Evolutionary conservation across 441 rosid species (phyloP).

Genomic region (Sinapis alba): DNA sequence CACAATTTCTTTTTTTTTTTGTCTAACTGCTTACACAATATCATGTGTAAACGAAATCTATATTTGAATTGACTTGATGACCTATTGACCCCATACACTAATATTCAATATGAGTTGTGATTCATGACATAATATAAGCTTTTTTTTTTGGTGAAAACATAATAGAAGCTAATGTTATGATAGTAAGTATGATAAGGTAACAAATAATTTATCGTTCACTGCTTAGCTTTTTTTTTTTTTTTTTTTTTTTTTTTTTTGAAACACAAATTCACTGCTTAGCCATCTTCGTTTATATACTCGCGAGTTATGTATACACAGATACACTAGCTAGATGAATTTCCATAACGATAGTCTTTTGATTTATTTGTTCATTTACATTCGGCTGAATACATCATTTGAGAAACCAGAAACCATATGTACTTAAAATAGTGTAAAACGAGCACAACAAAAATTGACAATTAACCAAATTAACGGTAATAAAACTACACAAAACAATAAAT

Average conservation of each 20-base stretch:
- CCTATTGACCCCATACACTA: neutral
- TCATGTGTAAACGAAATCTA: neutral
- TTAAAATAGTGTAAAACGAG: neutral
- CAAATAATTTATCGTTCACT: neutral
- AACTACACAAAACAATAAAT: too few species aligned
- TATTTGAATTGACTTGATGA: constrained; percentile 3
- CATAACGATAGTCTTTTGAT: neutral
- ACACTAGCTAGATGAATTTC: neutral
- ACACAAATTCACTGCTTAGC: neutral
- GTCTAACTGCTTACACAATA: neutral
- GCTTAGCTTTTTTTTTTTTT: too few species aligned
- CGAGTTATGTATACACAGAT: neutral
- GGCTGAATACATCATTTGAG: neutral
- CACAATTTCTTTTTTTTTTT: too few species aligned
- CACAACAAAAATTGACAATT: neutral
- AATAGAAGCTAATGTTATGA: neutral
- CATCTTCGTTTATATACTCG: neutral
- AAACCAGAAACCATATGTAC: neutral
- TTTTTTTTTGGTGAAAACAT: too few species aligned
- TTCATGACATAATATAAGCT: neutral
- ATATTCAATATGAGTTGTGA: neutral
- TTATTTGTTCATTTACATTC: neutral
- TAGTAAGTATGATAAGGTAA: neutral
- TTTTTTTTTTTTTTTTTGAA: too few species aligned
- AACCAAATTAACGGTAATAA: neutral